Base-by-base conservation (phyloP, 768 basidiomycete genomes). In the Pleurotus eryngii region DNA sequence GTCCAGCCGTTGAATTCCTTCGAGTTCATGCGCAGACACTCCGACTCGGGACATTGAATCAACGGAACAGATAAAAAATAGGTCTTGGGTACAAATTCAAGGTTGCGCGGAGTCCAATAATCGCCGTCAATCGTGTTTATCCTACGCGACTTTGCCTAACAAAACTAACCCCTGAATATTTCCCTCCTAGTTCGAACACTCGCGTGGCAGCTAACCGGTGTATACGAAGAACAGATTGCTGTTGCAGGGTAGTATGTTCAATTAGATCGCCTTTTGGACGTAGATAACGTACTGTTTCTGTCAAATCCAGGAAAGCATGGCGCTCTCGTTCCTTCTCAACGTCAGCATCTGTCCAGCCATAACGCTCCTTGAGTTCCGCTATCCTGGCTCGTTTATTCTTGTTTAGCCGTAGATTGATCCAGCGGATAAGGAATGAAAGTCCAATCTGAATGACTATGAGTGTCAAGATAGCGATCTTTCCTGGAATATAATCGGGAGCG, bases 401-500 rank as follows among this genome's bases (percentile, higher is more conserved):
- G 63, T 87, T 87, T 61, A 85, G 65, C 12, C 76, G 74, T 1
- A 79, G 8, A 65, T 85, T 86, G 60, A 86, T 76, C 70, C 75
- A 80, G 11, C 82, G 76, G 11, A 87, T 69, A 22, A 81, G 49
- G 58, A 77, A 66, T 1, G 76, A 80, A 18, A 86, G 60, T 15
- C 65, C 69, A 27, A 87, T 66, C 61, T 85, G 83, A 2, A 78
- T 76, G 2, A 70, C 76, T 30, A 88, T 71, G 5, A 86, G 72
- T 3, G 84, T 73, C 74, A 86, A 79, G 60, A 88, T 85, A 1
- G 86, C 77, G 12, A 81, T 80, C 64, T 89, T 89, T 18, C 85
- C 86, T 0, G 84, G 84, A 27, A 85, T 80, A 65, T 88, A 89
- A 14, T 65, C 75, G 0, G 85, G 84, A 2, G 82, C 83, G 59